Evolutionary conservation across 1,139 yeast genomes (phyloP).

Genomic region (Eremothecium sinecaudum): DNA sequence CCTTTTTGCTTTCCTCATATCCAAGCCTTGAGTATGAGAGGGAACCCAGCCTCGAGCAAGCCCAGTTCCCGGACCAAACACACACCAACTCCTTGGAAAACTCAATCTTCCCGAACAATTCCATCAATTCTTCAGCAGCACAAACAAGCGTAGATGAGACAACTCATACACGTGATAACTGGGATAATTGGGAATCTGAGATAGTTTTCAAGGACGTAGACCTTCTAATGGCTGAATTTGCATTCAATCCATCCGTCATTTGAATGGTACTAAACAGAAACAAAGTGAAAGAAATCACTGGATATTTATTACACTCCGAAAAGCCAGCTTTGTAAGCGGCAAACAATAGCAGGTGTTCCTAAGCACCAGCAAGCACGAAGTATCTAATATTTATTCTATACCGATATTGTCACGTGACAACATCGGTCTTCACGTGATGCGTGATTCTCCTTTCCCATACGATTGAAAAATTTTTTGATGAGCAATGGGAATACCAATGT

Average conservation of each 20-base stretch:
- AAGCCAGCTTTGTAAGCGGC: too few relatives aligned
- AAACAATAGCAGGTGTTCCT: too few relatives aligned
- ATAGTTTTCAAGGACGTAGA: slow-evolving; percentile 85
- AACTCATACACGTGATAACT: slow-evolving; percentile 29
- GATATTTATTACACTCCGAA: too few relatives aligned
- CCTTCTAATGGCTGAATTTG: slow-evolving; percentile 87
- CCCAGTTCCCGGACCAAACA: background rate
- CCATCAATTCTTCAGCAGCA: background rate
- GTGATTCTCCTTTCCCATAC: too few relatives aligned
- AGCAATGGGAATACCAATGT: background rate
- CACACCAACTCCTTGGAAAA: background rate
- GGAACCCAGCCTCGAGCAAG: background rate
- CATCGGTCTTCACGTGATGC: background rate
- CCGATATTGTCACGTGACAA: background rate
- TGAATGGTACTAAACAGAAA: too few relatives aligned
- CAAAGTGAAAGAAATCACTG: too few relatives aligned
- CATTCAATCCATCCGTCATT: slow-evolving; percentile 63
- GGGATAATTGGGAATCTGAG: slow-evolving; percentile 53
- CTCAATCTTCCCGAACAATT: background rate
- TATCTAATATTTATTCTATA: background rate
- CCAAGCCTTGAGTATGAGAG: background rate
- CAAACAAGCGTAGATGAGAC: slow-evolving; percentile 40
- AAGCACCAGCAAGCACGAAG: too few relatives aligned
- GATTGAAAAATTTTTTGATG: slow-evolving; percentile 4
- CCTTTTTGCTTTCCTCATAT: background rate